phyloP scores from a whole-genome alignment of 2,329 filamentous ascomycete species.

The Cladobotryum protrusum region DNA sequence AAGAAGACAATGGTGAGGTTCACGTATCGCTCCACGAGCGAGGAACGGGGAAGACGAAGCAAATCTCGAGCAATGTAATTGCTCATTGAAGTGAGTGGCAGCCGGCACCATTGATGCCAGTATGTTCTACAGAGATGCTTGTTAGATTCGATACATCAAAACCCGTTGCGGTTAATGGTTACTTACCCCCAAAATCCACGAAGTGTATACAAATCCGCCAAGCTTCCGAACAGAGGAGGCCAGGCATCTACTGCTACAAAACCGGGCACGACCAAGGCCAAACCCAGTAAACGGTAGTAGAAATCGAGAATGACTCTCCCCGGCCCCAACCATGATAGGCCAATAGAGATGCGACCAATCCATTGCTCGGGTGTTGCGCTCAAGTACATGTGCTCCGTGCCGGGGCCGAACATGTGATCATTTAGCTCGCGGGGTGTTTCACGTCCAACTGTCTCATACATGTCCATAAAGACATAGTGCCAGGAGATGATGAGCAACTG shows the following conservation, averaged over 20 bases:
- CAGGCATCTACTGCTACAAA: conserved; percentile 6
- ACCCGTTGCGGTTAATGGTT: not conserved
- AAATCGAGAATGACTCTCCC: conserved; percentile 7
- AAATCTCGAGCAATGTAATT: conserved; percentile 12
- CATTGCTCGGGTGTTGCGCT: conserved; percentile 12
- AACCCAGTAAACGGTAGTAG: conserved; percentile 1
- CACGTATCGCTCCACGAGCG: conserved; percentile 8
- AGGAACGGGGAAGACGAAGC: conserved; percentile 5
- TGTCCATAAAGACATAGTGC: conserved; percentile 9
- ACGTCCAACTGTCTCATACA: not conserved
- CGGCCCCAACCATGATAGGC: conserved; percentile 5
- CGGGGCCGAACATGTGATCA: conserved; percentile 7
- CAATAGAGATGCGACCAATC: conserved; percentile 6
- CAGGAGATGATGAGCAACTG: conserved; percentile 6
- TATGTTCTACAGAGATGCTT: conserved; percentile 6
- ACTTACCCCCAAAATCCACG: conserved; percentile 13
- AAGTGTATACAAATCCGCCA: conserved; percentile 12
- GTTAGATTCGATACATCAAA: not conserved
- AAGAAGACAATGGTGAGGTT: conserved; percentile 12
- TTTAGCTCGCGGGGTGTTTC: not conserved
- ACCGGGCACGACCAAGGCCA: not conserved
- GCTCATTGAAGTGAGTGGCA: conserved; percentile 14
- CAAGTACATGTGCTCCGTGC: conserved; percentile 9
- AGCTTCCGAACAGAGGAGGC: conserved; percentile 14
- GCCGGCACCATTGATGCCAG: conserved; percentile 12